A percentile compares a stretch with the other conserved stretches of the same genome.
Evolutionary conservation across 1,284 basidiomycete species (phyloP).

Genomic region (Taiwanofungus camphoratus): DNA sequence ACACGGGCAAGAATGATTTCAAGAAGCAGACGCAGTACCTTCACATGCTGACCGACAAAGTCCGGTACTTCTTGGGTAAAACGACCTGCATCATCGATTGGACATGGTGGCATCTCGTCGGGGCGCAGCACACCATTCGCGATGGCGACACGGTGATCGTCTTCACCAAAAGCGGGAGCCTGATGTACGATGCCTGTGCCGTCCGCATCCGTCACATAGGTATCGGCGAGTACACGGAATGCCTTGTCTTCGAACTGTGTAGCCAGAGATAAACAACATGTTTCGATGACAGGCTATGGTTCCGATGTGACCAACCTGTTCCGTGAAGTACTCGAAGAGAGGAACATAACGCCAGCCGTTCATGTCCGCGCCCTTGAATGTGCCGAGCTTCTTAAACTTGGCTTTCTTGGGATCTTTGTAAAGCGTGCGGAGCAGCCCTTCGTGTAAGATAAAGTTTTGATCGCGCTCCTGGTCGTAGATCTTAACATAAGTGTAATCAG

Average conservation of each 20-base stretch:
- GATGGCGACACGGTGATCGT: conserved; percentile 93
- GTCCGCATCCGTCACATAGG: conserved; percentile 90
- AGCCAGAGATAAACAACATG: neutral
- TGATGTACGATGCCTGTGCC: conserved; percentile 99
- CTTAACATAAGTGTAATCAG: conserved; percentile 95
- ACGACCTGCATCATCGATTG: conserved; percentile 84
- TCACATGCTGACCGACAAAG: conserved; percentile 88
- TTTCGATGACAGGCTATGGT: neutral
- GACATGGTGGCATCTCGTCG: conserved; percentile 95
- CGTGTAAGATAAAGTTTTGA: conserved; percentile 91
- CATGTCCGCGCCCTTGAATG: conserved; percentile 88
- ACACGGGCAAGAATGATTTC: neutral
- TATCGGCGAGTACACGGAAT: conserved; percentile 87
- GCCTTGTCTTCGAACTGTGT: conserved; percentile 89
- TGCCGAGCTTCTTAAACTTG: conserved; percentile 88
- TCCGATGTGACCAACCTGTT: conserved; percentile 52
- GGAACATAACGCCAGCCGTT: conserved; percentile 97
- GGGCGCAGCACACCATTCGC: conserved; percentile 75
- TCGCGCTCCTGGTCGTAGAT: conserved; percentile 90
- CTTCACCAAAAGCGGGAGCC: conserved; percentile 97
- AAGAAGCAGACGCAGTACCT: conserved; percentile 46
- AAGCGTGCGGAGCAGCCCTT: conserved; percentile 81
- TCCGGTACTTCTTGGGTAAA: conserved; percentile 91
- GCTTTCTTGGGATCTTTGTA: conserved; percentile 99
- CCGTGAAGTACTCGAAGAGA: conserved; percentile 94